Percentiles rank a stretch among this genome's conserved stretches.
phyloP scores from a whole-genome alignment of 2,329 filamentous ascomycete genomes.

The Venturia carpophila region DNA sequence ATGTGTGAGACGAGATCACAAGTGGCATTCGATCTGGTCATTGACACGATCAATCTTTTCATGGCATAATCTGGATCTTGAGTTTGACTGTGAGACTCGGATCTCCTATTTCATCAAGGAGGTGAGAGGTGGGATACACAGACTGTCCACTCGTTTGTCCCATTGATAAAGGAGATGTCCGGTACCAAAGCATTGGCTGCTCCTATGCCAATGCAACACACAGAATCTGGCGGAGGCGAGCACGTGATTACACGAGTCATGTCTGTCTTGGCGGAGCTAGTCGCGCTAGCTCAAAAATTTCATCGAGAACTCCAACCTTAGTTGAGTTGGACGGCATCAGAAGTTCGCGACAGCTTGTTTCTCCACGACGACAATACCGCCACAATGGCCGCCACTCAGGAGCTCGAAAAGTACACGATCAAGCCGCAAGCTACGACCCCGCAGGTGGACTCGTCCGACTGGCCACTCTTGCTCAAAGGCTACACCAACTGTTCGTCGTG shows the following conservation, averaged over 20 bases:
- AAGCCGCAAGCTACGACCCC: conserved; percentile 60
- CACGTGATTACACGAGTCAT: not conserved
- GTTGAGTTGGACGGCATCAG: not conserved
- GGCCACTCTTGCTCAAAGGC: conserved; percentile 92
- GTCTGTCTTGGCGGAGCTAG: not conserved
- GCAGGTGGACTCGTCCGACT: conserved; percentile 74
- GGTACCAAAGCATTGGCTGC: no score
- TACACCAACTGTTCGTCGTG: conserved; percentile 75
- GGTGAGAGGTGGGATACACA: no score
- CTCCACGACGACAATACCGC: not conserved
- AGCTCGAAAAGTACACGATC: conserved; percentile 11
- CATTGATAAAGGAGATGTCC: no score
- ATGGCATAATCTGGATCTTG: no score
- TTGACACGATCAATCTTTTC: no score
- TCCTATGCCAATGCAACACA: no score
- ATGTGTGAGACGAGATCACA: no score
- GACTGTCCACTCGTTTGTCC: no score
- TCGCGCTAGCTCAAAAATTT: not conserved
- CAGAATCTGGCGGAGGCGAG: not conserved
- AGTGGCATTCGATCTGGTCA: no score
- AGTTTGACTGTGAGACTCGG: no score
- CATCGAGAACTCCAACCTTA: not conserved
- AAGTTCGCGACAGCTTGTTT: not conserved
- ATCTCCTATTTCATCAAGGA: no score
- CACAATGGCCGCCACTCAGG: conserved; percentile 20